Evolutionary conservation across 441 rosid species (phyloP), one percentile per base, ranked within the genome.

Genomic region (Jatropha multifida): DNA sequence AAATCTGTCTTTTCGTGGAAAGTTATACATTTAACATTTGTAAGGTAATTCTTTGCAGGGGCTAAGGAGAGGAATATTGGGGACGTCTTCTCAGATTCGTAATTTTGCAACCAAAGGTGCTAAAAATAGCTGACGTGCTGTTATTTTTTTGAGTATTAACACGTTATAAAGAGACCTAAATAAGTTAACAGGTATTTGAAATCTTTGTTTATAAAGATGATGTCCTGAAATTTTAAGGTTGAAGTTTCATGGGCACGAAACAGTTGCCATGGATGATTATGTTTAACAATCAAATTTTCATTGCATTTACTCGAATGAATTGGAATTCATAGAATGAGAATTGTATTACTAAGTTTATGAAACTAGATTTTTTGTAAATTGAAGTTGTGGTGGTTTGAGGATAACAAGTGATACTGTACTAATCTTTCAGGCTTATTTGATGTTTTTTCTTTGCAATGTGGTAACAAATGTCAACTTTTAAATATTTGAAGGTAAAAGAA

Each of bases 41-140:
- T 20, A 3, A 44, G 8, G 48, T 44, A 14, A 12, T 3, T 3
- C 23, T 80, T 78, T 75, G 76, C 88, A 92, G 98, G 86, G 84
- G 46, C 60, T 77, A 20, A 80, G 79, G 75, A 74, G 83, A 72
- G 88, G 81, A 58, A 68, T 87, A 14, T 72, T 88, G 73, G 90
- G 89, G 27, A 69, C 89, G 60, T 82, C 87, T 80, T 73, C 87
- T 78, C 92, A 85, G 74, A 65, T 80, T 18, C 81, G 88, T 59
- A 75, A 84, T 83, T 90, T 81, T 77, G 81, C 99, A 17, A 83
- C 94, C 26, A 93, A 89, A 89, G 94, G 97, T 94, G 27, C 73
- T 56, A 17, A 75, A 78, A 79, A 13, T 69, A 66, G 7, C 3
- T 59, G 32, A 4, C 20, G 3, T 23, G 8, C 56, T 9, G 37